A percentile compares a stretch with the other conserved stretches of the same genome.
These are phyloP conservation scores for Ophiostoma novo-ulmi DNA, from an alignment of 2,329 filamentous ascomycete genomes.

Conservation along the genomic window DNA sequence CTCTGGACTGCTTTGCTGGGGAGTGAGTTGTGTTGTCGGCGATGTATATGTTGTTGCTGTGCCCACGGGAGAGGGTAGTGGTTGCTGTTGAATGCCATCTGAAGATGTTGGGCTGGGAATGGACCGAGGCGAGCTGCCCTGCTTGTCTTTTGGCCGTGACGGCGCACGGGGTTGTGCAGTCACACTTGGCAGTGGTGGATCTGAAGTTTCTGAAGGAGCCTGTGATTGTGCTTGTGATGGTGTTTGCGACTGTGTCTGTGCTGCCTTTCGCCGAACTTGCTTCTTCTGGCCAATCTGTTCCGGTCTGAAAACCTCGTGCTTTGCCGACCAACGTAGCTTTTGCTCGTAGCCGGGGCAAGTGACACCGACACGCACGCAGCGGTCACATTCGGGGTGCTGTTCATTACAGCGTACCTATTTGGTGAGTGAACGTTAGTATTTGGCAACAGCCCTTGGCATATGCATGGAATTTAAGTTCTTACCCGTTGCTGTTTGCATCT, in stretches of 20 bases:
- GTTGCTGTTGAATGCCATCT: conserved; percentile 17
- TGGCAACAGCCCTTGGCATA: not conserved
- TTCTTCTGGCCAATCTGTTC: conserved; percentile 18
- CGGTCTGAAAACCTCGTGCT: conserved; percentile 39
- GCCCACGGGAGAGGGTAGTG: conserved; percentile 17
- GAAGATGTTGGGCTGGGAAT: conserved; percentile 8
- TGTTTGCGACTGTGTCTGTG: not conserved
- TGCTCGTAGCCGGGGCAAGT: conserved; percentile 44
- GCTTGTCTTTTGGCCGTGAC: not conserved
- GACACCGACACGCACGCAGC: conserved; percentile 41
- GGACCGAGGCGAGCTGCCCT: not conserved
- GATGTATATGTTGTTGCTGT: conserved; percentile 15
- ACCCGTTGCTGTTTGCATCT: conserved; percentile 29
- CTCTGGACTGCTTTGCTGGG: conserved; percentile 20
- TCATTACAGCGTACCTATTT: conserved; percentile 28
- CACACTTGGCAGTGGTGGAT: not conserved
- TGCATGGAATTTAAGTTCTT: not conserved
- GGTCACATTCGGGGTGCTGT: conserved; percentile 34
- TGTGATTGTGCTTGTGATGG: not conserved
- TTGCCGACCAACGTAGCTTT: conserved; percentile 44
- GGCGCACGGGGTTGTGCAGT: not conserved
- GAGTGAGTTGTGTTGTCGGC: conserved; percentile 12
- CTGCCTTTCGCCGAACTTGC: conserved; percentile 12
- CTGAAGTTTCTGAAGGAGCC: not conserved
- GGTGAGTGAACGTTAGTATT: not conserved